Base-by-base conservation (phyloP, 139 green algal species). In the Spirogloea muscicola region DNA sequence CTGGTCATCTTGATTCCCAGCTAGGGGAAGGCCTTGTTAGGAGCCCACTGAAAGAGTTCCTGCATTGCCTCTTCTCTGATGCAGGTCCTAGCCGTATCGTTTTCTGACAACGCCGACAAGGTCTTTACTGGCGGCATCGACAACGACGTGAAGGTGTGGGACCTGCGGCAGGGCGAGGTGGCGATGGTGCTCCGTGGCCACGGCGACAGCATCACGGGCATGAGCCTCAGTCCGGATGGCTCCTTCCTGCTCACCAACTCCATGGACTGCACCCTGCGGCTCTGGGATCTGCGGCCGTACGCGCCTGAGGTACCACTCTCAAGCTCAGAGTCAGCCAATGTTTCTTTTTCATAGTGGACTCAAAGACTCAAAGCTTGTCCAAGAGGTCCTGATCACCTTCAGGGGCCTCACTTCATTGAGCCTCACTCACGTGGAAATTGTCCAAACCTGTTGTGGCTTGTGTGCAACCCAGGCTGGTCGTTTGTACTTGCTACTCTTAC, bases 211-310 rank as follows among this genome's bases (percentile, higher is more conserved):
- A 79, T 88, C 76, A 85, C 93, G 16, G 92, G 92, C 33, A 77
- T 77, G 72, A 71, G 71, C 10, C 25, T 96, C n/a, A 91, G 77
- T 43, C 89, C 91, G 16, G 90, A 95, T 37, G 94, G 55, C 55
- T 84, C 74, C 5, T 88, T 95, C 83, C 84, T 98, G 69, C 88
- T 98, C 0, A 92, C 82, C 29, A 98, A 98, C 83, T 68, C 81
- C n/a, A 97, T 96, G 90, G 94, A 98, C 84, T 92, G 93, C 83
- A 96, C 94, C 34, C 85, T 98, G 48, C 69, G 91, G 10, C 77
- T 85, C 42, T 93, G 88, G 88, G 89, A 94, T 66, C 77, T 94
- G 76, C 84, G 93, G 43, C 93, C 94, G 0, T 98, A 90, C 72
- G 94, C 92, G 0, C 87, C 91, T 33, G n/a, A 68, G 64, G 64